Evolutionary conservation across 805 yeast species (phyloP).

Genomic region (Kluyveromyces dobzhanskii): DNA sequence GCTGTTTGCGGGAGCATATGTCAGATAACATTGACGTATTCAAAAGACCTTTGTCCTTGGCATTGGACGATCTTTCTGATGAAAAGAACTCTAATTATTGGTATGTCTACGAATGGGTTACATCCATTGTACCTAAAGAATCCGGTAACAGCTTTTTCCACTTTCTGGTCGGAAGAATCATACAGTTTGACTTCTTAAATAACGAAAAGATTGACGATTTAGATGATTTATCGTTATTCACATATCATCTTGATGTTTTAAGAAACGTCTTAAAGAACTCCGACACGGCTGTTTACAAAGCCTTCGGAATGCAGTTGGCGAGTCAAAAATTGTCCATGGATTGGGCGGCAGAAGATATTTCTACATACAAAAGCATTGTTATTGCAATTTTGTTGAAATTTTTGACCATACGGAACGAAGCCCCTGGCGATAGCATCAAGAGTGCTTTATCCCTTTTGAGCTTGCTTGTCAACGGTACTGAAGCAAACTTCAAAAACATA

Average conservation of each 20-base stretch:
- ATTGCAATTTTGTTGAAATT: constrained; percentile 40
- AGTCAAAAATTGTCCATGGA: constrained; percentile 22
- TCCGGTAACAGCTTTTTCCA: constrained; percentile 54
- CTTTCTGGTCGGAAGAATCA: constrained; percentile 46
- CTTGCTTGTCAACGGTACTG: constrained; percentile 48
- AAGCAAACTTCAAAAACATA: constrained; percentile 39
- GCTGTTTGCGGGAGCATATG: constrained; percentile 70
- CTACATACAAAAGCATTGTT: constrained; percentile 55
- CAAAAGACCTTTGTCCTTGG: constrained; percentile 53
- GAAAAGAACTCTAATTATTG: constrained; percentile 36
- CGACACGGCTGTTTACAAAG: constrained; percentile 34
- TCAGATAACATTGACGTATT: constrained; percentile 32
- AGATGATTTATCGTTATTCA: constrained; percentile 57
- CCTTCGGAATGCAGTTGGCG: constrained; percentile 51
- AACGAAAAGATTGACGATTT: constrained; percentile 28
- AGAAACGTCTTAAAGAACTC: constrained; percentile 44
- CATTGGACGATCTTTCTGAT: constrained; percentile 54
- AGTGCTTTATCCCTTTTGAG: constrained; percentile 39
- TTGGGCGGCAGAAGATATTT: constrained; percentile 36
- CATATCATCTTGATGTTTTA: constrained; percentile 52
- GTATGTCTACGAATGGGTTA: constrained; percentile 42
- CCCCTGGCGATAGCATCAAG: constrained; percentile 33
- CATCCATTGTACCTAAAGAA: constrained; percentile 39
- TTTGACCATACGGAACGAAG: constrained; percentile 29
- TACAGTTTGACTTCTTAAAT: constrained; percentile 32